phyloP scores from a whole-genome alignment of 176 grass and related monocot species.

The Rhynchospora pubera region DNA sequence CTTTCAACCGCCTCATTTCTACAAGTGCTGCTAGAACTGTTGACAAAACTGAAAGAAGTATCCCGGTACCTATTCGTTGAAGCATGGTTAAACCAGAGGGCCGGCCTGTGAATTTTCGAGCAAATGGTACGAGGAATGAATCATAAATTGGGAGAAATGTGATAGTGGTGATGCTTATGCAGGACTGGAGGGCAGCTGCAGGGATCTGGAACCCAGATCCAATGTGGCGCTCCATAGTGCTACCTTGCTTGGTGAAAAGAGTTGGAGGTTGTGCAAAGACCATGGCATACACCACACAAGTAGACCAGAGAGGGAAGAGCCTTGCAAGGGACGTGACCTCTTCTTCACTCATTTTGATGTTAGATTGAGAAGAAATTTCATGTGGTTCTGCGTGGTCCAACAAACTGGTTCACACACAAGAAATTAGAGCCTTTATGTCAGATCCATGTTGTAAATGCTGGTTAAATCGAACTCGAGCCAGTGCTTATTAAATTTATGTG shows the following conservation, averaged over 20 bases:
- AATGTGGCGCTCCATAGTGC: conserved; percentile 58
- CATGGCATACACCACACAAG: conserved; percentile 54
- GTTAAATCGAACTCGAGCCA: background rate
- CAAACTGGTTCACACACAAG: background rate
- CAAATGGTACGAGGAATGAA: conserved; percentile 31
- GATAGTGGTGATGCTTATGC: conserved; percentile 41
- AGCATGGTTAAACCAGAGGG: conserved; percentile 58
- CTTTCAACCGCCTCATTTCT: conserved; percentile 35
- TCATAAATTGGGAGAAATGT: conserved; percentile 51
- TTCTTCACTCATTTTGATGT: conserved; percentile 22
- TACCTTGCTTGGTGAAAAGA: conserved; percentile 66
- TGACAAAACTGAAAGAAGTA: conserved; percentile 30
- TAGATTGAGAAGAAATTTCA: background rate
- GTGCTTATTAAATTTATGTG: background rate
- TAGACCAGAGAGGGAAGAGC: conserved; percentile 49
- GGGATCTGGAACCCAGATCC: conserved; percentile 40
- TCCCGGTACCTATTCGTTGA: conserved; percentile 46
- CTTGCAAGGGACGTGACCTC: conserved; percentile 35
- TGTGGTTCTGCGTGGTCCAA: background rate
- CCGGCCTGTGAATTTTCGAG: conserved; percentile 27
- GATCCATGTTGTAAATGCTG: background rate
- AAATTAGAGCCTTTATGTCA: background rate
- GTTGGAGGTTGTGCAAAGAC: conserved; percentile 49
- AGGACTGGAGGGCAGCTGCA: conserved; percentile 47
- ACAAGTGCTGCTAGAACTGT: conserved; percentile 41